Base-by-base conservation (phyloP, 2,329 filamentous ascomycete genomes). In the Diaporthe sp. region DNA sequence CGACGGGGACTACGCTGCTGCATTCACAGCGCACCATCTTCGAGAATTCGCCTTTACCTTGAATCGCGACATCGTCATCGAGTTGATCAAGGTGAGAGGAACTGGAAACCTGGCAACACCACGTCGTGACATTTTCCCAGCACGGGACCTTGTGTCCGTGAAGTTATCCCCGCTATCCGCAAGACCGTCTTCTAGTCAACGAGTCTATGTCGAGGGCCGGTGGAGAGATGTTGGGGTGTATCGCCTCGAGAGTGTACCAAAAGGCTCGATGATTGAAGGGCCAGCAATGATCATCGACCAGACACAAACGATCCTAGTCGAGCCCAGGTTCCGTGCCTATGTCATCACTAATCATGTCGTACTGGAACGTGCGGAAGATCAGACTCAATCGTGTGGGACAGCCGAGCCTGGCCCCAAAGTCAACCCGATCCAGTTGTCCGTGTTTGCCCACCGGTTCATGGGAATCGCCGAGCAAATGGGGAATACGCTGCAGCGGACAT, bases 381-480 rank as follows among this genome's bases (percentile, higher is more conserved):
- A n/a, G 28, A 22, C 44, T n/a, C 28, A 61, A 1, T 6, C 22
- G n/a, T n/a, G 28, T 28, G 83, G 71, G 92, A 53, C 89, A 92
- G 94, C 94, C 82, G 94, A 93, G 92, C 90, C 91, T 1, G 93
- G 94, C 78, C 92, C 92, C 6, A 92, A 94, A 79, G 94, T 94
- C 92, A 92, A 92, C 1, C 93, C 93, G 0, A 94, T 96, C 78
- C 89, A 94, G 82, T 87, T 96, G 1, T 93, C 91, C 78, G 93
- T 96, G 75, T 96, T 96, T 79, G 93, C 92, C 0, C 93, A 96
- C 82, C 88, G 94, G 4, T 96, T 96, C 84, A 96, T 96, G 94
- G 92, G 92, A 4, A 94, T 96, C 77, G 94, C 94, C 0, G 94
- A 96, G 82, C 94, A 96, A 80, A 96, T 96, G 94, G 94, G 94